These are phyloP conservation scores for Penstemon davidsonii DNA, from an alignment of 257 asterid genomes.

Conservation along the genomic window DNA sequence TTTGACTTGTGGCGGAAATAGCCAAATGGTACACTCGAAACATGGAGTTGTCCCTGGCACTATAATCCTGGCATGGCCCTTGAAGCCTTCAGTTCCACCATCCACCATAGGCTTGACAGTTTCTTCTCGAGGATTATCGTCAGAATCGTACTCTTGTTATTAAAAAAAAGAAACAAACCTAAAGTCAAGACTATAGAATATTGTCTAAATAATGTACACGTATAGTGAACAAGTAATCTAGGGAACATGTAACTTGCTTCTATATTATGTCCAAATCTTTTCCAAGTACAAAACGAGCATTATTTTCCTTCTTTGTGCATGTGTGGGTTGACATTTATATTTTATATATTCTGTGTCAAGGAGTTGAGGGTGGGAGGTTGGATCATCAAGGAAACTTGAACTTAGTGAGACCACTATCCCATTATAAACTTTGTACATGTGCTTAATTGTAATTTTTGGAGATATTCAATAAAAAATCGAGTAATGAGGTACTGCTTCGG, in stretches of 20 bases:
- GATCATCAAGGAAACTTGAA: not conserved
- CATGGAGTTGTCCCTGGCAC: slow-evolving; percentile 95
- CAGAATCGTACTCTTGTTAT: slow-evolving; percentile 70
- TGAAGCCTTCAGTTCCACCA: slow-evolving; percentile 99
- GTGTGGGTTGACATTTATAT: slow-evolving; percentile 2
- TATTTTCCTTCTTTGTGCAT: slow-evolving; percentile 1
- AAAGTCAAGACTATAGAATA: slow-evolving; percentile 20
- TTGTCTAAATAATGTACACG: not conserved
- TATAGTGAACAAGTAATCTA: not conserved
- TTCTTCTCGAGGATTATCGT: slow-evolving; percentile 69
- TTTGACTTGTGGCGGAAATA: slow-evolving; percentile 98
- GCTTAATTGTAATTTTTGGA: not conserved
- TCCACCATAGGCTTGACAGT: slow-evolving; percentile 96
- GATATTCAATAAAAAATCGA: not conserved
- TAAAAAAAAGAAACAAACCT: slow-evolving; percentile 22
- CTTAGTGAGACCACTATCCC: slow-evolving; percentile 13
- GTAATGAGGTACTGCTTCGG: not conserved
- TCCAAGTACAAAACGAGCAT: not conserved
- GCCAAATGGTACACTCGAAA: slow-evolving; percentile 97
- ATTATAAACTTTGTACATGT: not conserved
- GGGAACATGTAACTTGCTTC: slow-evolving; percentile 2
- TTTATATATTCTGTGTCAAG: not conserved
- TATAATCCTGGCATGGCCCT: slow-evolving; percentile 98
- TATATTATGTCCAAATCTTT: slow-evolving; percentile 1
- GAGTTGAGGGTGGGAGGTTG: not conserved